Evolutionary conservation across 2,329 filamentous ascomycete species (phyloP), one percentile per base, ranked within the genome.

Genomic region (Ascochyta pisi): DNA sequence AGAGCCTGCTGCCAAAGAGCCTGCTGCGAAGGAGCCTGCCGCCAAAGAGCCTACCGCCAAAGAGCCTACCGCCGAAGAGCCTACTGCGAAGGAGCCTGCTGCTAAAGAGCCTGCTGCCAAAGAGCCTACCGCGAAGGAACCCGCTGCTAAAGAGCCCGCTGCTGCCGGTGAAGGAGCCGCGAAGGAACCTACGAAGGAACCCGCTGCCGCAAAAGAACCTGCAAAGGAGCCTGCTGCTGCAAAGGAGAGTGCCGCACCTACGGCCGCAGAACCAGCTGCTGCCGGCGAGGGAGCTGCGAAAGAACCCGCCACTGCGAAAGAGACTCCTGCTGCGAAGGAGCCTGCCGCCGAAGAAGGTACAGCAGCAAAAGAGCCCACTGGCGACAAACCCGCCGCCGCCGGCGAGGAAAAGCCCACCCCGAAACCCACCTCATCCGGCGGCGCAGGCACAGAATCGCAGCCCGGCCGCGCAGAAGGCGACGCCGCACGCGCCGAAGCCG

Each of bases 401-500:
- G 40, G 24, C 24, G 24, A 46, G 6, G 35, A 45, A 22, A 46
- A 40, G 1, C 16, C 42, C 23, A 4, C 35, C 8, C 34, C 44
- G 7, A 51, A 51, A 31, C 22, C 47, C 27, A 26, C 37, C 13
- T 50, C 54, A 9, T 50, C 49, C 2, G 61, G 40, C 19, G 60
- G 55, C 29, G 38, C 57, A 31, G 60, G 57, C 8, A 63, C 57
- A 16, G 60, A 59, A 15, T 63, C 61, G 15, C 63, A 67, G 44
- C 63, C 63, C 12, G 64, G 62, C n/a, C 62, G 61, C 15, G 62
- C 60, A 27, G 66, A 67, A 53, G 64, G 64, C 10, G 59, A 66
- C 42, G 63, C 67, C 4, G 61, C 65, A 2, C 48, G 49, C 15
- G 49, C 49, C 19, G 33, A 33, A 44, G 58, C 35, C 24, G 61